Base-by-base conservation (phyloP, 768 basidiomycete species). In the Naematelia aurantialba region DNA sequence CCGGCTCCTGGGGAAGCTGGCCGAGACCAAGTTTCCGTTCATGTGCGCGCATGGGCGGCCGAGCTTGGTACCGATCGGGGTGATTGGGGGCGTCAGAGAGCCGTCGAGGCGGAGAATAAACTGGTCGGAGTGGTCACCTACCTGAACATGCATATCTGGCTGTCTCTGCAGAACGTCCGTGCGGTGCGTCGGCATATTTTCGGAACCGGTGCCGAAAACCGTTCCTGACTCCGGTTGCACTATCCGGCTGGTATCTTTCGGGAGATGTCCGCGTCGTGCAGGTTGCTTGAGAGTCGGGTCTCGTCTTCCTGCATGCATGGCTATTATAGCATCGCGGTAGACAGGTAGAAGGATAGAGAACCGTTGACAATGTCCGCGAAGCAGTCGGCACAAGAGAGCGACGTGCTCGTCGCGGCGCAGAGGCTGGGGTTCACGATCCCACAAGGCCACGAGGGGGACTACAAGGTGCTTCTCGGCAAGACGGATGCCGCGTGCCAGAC, bases 41-140 rank as follows among this genome's bases (percentile, higher is more conserved):
- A 89, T 90, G 73, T 99, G 96, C 78, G 96, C 96, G 29, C 96
- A 99, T 77, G 96, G 94, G 42, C 82, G 85, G 61, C 85, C 85
- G 13, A 84, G 83, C 19, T 69, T 86, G 53, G 81, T 82, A 34
- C 85, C 85, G 0, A 60, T 85, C 5, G 53, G 34, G 34, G 34
- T 39, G 34, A 39, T 39, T 39, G 34, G 34, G 17, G 34, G 17
- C 17, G 34, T 8, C 34, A 39, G 34, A 39, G 34, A 39, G 34
- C 8, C 34, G 17, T 8, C 34, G 34, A 8, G 34, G 34, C 34
- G 34, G 34, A 8, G 34, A 8, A 39, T 39, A 39, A 17, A 39
- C 17, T 39, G 34, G 34, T 8, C 34, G 17, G 17, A 39, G 8
- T 39, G 34, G 34, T 39, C 34, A 8, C 34, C 17, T 8, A 39